These are phyloP conservation scores for Metschnikowia continentalis DNA, from an alignment of 805 yeast species.

Conservation along the genomic window DNA sequence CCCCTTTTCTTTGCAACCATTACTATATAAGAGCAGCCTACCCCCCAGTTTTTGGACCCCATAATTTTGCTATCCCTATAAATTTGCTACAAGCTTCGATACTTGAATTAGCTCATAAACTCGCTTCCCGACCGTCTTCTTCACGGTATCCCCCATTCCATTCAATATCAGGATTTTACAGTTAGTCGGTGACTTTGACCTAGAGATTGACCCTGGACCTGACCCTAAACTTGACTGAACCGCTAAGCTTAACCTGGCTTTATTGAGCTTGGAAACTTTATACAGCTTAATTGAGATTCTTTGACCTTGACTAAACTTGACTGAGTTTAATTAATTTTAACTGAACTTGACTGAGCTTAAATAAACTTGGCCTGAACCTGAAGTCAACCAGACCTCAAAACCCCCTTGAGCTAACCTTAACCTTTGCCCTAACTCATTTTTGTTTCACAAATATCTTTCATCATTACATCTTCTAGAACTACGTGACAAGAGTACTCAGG, in stretches of 20 bases:
- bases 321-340: no score
- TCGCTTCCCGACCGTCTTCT: neutral
- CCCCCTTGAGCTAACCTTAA: neutral
- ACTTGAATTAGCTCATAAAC: neutral
- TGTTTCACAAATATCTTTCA: no score
- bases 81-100: neutral
- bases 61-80: neutral
- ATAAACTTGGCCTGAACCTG: no score
- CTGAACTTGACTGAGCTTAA: no score
- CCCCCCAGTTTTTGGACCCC: neutral
- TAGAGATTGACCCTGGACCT: no score
- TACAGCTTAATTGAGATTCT: no score
- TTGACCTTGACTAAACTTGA: no score
- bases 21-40: neutral
- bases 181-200: no score
- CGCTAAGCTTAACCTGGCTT: no score
- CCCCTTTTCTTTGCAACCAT: constrained; percentile 2
- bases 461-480: neutral
- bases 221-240: no score
- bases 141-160: neutral
- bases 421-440: neutral
- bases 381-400: no score
- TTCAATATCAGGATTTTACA: neutral
- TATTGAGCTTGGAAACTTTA: no score
- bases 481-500: neutral